Base-by-base conservation (phyloP, 192 early-diverging fungal genomes). In the Backusella tarrabulga region DNA sequence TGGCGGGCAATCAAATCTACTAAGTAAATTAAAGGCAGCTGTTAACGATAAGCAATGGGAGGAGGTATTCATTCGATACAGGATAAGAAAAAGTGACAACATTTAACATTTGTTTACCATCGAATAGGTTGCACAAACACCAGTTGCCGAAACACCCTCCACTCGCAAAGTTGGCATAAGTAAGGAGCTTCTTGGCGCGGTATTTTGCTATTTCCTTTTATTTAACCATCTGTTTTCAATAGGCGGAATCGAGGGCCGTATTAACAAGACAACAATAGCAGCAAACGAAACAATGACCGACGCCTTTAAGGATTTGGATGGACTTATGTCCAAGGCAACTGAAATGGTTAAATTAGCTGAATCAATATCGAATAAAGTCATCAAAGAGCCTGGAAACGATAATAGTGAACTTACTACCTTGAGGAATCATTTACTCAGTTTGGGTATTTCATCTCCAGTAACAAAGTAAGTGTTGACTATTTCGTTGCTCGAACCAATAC, bases 391-490 rank as follows among this genome's bases (percentile, higher is more conserved):
- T 5, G 35, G 26, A 5, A 82, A 75, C 23, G 67, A 79, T 17
- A 75, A 83, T 23, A 81, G 81, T 32, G 90, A 92, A 17, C 79
- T 83, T 2, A 79, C 83, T 1, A 85, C 86, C 1, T 91, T 94
- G 56, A 87, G 85, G 36, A 89, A 83, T 15, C 94, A 95, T 74
- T 81, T 98, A 34, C 80, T 94, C n/a, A 93, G 95, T 72, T 89
- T 99, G 52, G 98, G 98, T 41, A 95, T 99, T 19, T 83, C 91
- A 15, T 93, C 89, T 70, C 97, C 97, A 29, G 95, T 98, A 4
- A 99, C 98, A 32, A 93, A 87, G 91, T 93, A 84, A 84, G 81
- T 44, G 15, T 5, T 44, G 14, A 5, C 11, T 44, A 17, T 17
- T 44, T 44, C 42, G 19, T 17, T 5, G 3, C 4, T 19, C 42